These are phyloP conservation scores for Epichloe sylvatica DNA, from an alignment of 2,329 filamentous ascomycete species.

Conservation along the genomic window DNA sequence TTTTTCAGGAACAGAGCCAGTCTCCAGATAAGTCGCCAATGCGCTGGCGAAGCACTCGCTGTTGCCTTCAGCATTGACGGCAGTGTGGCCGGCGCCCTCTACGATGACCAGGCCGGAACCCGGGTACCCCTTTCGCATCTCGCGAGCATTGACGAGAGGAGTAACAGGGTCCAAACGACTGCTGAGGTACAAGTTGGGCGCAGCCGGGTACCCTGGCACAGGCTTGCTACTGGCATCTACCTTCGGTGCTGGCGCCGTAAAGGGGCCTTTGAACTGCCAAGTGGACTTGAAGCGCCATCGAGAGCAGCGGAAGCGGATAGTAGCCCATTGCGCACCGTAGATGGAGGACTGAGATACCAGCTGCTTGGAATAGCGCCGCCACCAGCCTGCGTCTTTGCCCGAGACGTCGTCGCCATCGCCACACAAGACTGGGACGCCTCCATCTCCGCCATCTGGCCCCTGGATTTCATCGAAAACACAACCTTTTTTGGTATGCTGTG, in stretches of 20 bases:
- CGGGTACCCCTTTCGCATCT: slow-evolving; percentile 14
- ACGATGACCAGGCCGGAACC: slow-evolving; percentile 17
- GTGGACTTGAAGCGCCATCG: slow-evolving; percentile 20
- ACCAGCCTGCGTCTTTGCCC: slow-evolving; percentile 8
- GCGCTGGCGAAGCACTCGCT: slow-evolving; percentile 11
- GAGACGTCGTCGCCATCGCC: slow-evolving; percentile 11
- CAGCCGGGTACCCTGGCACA: slow-evolving; percentile 6
- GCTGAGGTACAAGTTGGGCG: slow-evolving; percentile 23
- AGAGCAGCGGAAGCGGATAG: slow-evolving; percentile 17
- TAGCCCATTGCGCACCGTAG: slow-evolving; percentile 15
- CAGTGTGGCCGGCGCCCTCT: slow-evolving; percentile 17
- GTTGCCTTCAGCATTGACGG: slow-evolving; percentile 4
- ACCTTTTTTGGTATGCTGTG: not conserved
- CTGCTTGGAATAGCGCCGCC: slow-evolving; percentile 9
- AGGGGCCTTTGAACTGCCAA: slow-evolving; percentile 20
- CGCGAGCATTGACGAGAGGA: slow-evolving; percentile 21
- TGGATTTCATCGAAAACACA: not conserved
- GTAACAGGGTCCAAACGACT: slow-evolving; percentile 29
- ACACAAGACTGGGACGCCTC: not conserved
- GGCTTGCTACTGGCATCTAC: slow-evolving; percentile 2
- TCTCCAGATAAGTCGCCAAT: slow-evolving; percentile 17
- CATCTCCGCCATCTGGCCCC: not conserved
- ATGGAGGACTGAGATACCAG: slow-evolving; percentile 13
- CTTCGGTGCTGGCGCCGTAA: slow-evolving; percentile 6
- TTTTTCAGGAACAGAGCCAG: slow-evolving; percentile 14